Base-by-base conservation (phyloP, 768 basidiomycete genomes). In the Agaricus bisporus region DNA sequence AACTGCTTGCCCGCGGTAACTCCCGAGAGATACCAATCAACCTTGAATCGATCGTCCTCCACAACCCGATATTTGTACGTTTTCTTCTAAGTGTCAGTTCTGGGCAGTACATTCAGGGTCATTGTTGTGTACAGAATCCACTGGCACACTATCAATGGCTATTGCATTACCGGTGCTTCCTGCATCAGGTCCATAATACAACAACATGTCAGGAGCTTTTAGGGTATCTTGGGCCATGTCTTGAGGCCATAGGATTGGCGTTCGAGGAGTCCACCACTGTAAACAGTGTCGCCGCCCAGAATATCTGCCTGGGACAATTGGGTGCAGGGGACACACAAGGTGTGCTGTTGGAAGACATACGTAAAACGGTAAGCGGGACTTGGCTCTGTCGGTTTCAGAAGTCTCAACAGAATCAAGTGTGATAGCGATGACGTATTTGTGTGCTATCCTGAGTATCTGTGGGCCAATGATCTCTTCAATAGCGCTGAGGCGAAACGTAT, bases 41-140 rank as follows among this genome's bases (percentile, higher is more conserved):
- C 45, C 58, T 72, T 3, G 70, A 72, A 29, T 60, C 67, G 3
- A 57, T 70, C 44, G 63, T 69, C 56, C 26, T 69, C 39, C 67
- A 63, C 56, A 70, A 70, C 57, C 67, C 64, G 1, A 32, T 60
- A 12, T 60, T 60, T 2, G 60, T 63, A 14, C 32, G 60, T 51
- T 7, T 28, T 20, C 17, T 5, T 9, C 22, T 44, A 5, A 22
- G 5, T 44, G 4, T 22, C 42, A 12, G 41, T 22, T 22, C 26
- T 25, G 42, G 18, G 18, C 17, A 10, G 22, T 22, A 5, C 42
- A 35, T 56, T 15, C 26, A 22, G 15, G 20, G 14, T 29, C 28
- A 35, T 8, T 7, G 5, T 44, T 14, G 10, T 12, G 20, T 15
- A 15, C 51, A 70, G 68, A 61, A 70, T 48, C 46, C 61, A 12